A percentile compares a stretch with the other conserved stretches of the same genome.
phyloP scores from a whole-genome alignment of 1,139 yeast genomes.

The Yamadazyma mexicana region DNA sequence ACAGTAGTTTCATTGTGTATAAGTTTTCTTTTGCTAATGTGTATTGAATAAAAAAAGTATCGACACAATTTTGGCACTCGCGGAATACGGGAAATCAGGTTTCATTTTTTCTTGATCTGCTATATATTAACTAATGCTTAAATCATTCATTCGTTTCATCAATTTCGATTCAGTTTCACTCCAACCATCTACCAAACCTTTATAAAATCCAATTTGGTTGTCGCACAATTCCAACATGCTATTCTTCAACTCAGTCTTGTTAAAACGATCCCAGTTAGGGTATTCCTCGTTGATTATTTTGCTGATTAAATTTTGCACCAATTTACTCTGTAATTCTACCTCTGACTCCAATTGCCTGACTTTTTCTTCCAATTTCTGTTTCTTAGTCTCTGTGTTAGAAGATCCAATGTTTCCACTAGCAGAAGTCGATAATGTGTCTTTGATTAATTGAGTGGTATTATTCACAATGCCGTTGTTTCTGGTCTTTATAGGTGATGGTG shows the following conservation, averaged over 20 bases:
- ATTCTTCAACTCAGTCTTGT: constrained; percentile 71
- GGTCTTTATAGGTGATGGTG: constrained; percentile 36
- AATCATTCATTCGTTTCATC: constrained; percentile 36
- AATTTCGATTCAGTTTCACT: constrained; percentile 54
- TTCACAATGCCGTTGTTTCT: constrained; percentile 36
- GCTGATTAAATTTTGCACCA: constrained; percentile 61
- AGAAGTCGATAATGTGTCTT: constrained; percentile 47
- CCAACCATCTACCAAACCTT: constrained; percentile 74
- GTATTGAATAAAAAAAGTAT: neutral
- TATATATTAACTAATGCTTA: constrained; percentile 10
- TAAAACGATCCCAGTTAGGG: constrained; percentile 78
- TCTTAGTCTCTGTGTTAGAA: constrained; percentile 35
- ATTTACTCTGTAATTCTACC: constrained; percentile 52
- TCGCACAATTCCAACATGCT: constrained; percentile 73
- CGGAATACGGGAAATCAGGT: no score
- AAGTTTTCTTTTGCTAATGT: neutral
- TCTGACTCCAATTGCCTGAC: constrained; percentile 46
- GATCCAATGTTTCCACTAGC: constrained; percentile 46
- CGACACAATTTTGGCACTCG: neutral
- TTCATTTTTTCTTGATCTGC: neutral
- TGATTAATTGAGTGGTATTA: constrained; percentile 46
- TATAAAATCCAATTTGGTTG: constrained; percentile 73
- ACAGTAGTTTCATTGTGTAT: constrained; percentile 1
- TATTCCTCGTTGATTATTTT: constrained; percentile 78
- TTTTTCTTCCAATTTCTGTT: constrained; percentile 31